These are phyloP conservation scores for Magnaporthiopsis incrustans DNA, from an alignment of 2,329 filamentous ascomycete genomes.

Conservation along the genomic window DNA sequence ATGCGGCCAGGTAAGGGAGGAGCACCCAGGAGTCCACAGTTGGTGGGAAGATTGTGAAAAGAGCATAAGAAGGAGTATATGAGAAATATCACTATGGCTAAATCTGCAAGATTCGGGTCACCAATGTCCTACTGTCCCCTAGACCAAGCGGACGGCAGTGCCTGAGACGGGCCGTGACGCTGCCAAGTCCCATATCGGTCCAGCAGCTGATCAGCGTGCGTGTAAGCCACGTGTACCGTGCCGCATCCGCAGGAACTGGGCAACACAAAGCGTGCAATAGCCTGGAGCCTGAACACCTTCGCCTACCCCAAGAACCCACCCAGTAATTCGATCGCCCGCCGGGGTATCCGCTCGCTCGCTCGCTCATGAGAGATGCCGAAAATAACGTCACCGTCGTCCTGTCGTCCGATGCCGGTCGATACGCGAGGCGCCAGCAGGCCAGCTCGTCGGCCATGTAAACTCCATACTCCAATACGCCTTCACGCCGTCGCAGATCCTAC, in stretches of 20 bases:
- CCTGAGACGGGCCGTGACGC: neutral
- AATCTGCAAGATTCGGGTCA: neutral
- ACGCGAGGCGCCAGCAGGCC: neutral
- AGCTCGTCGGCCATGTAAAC: neutral
- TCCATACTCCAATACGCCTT: conserved; percentile 6
- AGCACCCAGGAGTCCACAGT: neutral
- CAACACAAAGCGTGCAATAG: neutral
- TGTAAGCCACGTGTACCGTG: neutral
- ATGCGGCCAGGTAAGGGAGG: neutral
- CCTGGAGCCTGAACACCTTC: neutral
- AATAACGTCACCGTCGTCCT: neutral
- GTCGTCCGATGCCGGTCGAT: neutral
- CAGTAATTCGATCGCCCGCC: neutral
- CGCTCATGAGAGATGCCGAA: neutral
- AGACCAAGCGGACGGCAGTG: neutral
- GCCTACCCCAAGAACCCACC: neutral
- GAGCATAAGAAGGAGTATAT: too few species aligned
- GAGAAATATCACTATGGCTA: too few species aligned
- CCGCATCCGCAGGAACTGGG: too few species aligned
- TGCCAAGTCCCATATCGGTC: neutral
- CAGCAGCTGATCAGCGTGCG: neutral
- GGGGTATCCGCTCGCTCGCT: neutral
- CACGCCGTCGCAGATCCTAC: conserved; percentile 9
- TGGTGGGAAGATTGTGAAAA: too few species aligned
- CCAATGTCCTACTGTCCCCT: neutral